Percentiles rank a stretch among this genome's conserved stretches.
Evolutionary conservation across 139 green algal species (phyloP).

Genomic region (Closterium sp.): DNA sequence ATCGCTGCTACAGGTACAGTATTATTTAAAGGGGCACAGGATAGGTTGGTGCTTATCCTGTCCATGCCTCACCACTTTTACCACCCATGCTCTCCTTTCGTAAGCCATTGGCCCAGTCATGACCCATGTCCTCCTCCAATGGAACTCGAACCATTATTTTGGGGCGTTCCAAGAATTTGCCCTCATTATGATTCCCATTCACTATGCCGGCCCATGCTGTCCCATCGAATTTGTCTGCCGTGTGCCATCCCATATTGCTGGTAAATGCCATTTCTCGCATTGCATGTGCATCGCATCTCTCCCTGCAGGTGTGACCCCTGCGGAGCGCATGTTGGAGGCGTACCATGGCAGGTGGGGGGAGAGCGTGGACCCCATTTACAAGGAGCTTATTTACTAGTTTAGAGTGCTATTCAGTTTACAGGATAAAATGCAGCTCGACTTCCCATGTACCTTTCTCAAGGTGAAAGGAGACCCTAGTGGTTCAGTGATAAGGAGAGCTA

Average conservation of each 20-base stretch:
- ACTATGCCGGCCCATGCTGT: no score
- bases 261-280: neutral
- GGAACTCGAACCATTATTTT: no score
- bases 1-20: conserved; percentile 56
- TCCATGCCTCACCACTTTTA: no score
- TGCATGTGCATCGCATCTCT: neutral
- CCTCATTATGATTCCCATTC: no score
- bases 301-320: conserved; percentile 26
- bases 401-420: neutral
- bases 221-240: no score
- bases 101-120: no score
- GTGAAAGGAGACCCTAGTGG: neutral
- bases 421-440: neutral
- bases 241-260: neutral
- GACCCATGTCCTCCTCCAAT: no score
- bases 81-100: no score
- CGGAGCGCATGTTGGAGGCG: conserved; percentile 29
- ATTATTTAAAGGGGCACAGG: conserved; percentile 58
- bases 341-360: conserved; percentile 31
- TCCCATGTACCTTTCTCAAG: neutral
- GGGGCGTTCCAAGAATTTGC: no score
- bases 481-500: no score
- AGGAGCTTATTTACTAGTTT: conserved; percentile 34
- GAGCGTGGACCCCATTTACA: conserved; percentile 30
- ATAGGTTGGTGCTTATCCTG: no score